Evolutionary conservation across 2,329 filamentous ascomycete species (phyloP).

Genomic region (Aspergillus sp.): DNA sequence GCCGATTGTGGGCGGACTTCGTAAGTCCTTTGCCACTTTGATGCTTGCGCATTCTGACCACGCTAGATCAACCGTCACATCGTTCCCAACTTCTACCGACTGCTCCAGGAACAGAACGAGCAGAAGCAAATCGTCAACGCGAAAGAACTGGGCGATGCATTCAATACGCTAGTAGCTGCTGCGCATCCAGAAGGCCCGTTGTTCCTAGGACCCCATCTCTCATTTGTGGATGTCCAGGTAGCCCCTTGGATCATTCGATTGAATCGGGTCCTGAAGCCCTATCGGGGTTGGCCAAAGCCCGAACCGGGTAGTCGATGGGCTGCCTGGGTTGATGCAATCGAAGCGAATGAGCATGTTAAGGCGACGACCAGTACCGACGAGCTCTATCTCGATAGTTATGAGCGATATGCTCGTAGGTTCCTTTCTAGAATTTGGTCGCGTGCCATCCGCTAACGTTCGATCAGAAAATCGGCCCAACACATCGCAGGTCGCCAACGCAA

Average conservation of each 20-base stretch:
- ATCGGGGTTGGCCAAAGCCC: conserved; percentile 64
- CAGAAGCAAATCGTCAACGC: conserved; percentile 58
- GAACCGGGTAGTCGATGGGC: conserved; percentile 64
- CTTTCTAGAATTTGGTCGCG: background rate
- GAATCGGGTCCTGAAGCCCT: conserved; percentile 62
- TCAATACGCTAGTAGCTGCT: conserved; percentile 59
- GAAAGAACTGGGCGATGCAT: conserved; percentile 62
- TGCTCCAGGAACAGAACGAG: conserved; percentile 64
- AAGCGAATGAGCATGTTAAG: conserved; percentile 59
- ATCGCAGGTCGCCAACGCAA: conserved; percentile 56
- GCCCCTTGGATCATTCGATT: conserved; percentile 73
- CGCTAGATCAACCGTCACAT: conserved; percentile 71
- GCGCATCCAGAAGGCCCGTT: conserved; percentile 63
- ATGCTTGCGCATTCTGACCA: conserved; percentile 29
- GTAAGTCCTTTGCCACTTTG: conserved; percentile 43
- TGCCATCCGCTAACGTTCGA: conserved; percentile 12
- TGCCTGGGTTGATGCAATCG: conserved; percentile 68
- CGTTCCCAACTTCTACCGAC: conserved; percentile 71
- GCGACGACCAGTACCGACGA: conserved; percentile 66
- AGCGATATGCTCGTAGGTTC: conserved; percentile 56
- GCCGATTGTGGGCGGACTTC: conserved; percentile 77
- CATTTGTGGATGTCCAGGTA: conserved; percentile 71
- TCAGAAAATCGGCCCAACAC: conserved; percentile 60
- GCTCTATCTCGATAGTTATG: conserved; percentile 66
- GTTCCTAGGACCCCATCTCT: conserved; percentile 58